phyloP scores from a whole-genome alignment of 306 rosid genomes.

The Prunus kanzakura region DNA sequence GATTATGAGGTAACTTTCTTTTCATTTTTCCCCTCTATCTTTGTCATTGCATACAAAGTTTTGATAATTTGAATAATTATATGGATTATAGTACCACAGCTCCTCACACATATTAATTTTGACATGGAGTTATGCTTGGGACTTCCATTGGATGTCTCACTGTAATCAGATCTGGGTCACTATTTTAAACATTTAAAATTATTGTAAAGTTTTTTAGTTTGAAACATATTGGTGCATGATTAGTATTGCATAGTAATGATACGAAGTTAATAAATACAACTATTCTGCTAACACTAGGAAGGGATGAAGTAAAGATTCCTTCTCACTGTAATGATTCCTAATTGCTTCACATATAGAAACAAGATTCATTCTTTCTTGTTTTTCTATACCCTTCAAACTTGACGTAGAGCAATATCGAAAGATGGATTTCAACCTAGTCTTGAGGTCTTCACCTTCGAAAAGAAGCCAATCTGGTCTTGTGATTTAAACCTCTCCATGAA shows the following conservation, averaged over 20 bases:
- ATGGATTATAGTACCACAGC: not conserved
- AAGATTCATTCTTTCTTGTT: not conserved
- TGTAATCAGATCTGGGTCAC: not conserved
- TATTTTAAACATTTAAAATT: not conserved
- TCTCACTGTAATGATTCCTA: not conserved
- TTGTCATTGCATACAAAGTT: not conserved
- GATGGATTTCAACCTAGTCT: not conserved
- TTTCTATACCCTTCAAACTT: not conserved
- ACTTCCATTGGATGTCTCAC: not conserved
- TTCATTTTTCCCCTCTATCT: not conserved
- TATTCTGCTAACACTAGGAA: constrained; percentile 1
- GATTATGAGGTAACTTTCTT: constrained; percentile 70
- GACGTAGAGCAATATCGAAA: not conserved
- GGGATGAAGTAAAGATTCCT: not conserved
- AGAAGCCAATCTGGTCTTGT: not conserved
- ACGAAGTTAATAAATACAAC: not conserved
- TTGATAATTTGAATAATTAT: not conserved
- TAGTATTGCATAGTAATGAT: not conserved
- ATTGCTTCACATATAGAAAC: not conserved
- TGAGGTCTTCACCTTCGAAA: constrained; percentile 1
- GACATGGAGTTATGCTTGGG: not conserved
- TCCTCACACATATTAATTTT: not conserved
- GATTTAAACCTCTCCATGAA: not conserved
- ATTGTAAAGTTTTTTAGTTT: not conserved
- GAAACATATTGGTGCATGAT: not conserved